Evolutionary conservation across 805 yeast species (phyloP), one percentile per base, ranked within the genome.

Genomic region (Metschnikowia santaceciliae): DNA sequence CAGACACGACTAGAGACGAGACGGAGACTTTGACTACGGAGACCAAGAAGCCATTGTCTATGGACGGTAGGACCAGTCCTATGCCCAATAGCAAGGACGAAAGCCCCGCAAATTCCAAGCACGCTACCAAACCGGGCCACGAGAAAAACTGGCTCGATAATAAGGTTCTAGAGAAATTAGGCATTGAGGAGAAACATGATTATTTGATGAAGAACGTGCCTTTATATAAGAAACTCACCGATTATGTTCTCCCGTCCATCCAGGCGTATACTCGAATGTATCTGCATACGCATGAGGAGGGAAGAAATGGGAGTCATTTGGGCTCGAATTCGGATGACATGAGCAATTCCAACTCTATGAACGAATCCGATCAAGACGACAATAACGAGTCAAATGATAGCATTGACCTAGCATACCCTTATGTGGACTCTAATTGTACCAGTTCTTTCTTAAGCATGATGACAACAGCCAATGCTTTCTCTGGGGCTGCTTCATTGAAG

Each of bases 401-500:
- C 7, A 56, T 57, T 6, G 75, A 71, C 48, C 55, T 59, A 17
- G 74, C 73, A 1, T 45, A 39, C 6, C 61, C 68, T 1, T 53
- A 60, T 1, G 63, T 59, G 8, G 66, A 60, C 10, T 52, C 55
- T 46, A 55, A 55, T 19, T 62, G 66, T 8, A 65, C 59, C 42
- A 61, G 61, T 42, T 63, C 64, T 40, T 59, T 71, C 22, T 49
- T 69, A 30, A 61, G 63, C 52, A 53, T 68, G 42, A 51, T 72
- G 5, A 60, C 72, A 17, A 60, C 72, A 1, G 63, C 72, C 0
- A 64, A 62, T 41, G 60, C 70, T 5, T 63, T 57, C 48, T 56
- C 71, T 0, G 74, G 71, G 1, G 46, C 64, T 6, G 60, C 61
- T 1, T 44, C 56, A 17, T 48, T 58, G 19, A 50, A 51, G 37